phyloP scores from a whole-genome alignment of 768 basidiomycete species.

The Lentinula boryana region DNA sequence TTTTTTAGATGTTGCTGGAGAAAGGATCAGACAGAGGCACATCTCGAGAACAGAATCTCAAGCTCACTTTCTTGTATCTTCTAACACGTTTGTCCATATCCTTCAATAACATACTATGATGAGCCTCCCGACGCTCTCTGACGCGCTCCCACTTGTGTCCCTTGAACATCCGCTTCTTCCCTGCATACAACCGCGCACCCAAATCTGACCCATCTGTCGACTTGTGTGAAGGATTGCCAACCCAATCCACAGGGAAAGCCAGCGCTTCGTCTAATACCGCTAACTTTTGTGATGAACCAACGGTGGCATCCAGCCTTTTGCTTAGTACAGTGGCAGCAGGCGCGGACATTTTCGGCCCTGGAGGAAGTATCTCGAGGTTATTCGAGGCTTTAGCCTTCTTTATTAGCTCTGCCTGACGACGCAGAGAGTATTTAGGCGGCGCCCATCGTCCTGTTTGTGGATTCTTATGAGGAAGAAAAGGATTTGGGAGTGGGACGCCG shows the following conservation, averaged over 20 bases:
- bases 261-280: slow-evolving; percentile 12
- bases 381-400: slow-evolving; percentile 58
- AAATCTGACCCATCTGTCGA: slow-evolving; percentile 41
- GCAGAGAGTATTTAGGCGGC: slow-evolving; percentile 63
- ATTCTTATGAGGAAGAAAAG: slow-evolving; percentile 64
- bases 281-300: background rate
- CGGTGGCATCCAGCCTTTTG: background rate
- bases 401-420: slow-evolving; percentile 73
- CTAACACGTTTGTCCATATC: slow-evolving; percentile 64
- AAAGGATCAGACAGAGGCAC: slow-evolving; percentile 5
- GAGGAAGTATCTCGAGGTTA: slow-evolving; percentile 57
- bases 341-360: slow-evolving; percentile 51
- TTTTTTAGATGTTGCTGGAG: slow-evolving; percentile 42
- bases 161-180: slow-evolving; percentile 85
- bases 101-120: slow-evolving; percentile 52
- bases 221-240: slow-evolving; percentile 31
- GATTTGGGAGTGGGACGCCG: slow-evolving; percentile 44
- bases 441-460: slow-evolving; percentile 59
- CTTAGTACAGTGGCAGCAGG: background rate
- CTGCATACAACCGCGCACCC: slow-evolving; percentile 65
- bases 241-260: slow-evolving; percentile 31
- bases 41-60: background rate
- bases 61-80: slow-evolving; percentile 59
- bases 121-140: slow-evolving; percentile 38
- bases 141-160: slow-evolving; percentile 83